Conservation (phyloP, 305 asterid genomes). For the Fraxinus velutina region DNA sequence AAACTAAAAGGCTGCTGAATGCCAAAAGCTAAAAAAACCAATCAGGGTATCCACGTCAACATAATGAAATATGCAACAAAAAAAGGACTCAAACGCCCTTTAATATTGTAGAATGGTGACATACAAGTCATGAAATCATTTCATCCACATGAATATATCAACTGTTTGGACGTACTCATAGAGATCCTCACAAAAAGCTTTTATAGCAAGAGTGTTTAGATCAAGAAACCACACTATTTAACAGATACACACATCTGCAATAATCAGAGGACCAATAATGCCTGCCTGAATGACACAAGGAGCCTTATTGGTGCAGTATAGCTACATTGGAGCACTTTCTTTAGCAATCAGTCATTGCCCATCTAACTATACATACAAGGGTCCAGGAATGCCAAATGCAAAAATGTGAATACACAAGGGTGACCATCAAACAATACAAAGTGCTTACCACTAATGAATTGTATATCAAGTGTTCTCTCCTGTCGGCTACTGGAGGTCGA, state of each 20-base stretch:
- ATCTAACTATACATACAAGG: background rate
- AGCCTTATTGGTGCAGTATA: background rate
- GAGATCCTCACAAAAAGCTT: constrained; percentile 12
- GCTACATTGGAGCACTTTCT: constrained; percentile 2
- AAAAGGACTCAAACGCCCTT: background rate
- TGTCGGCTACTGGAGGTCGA: constrained; percentile 88
- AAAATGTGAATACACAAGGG: background rate
- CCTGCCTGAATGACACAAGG: constrained; percentile 4
- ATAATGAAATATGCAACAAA: background rate
- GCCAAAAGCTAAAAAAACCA: constrained; percentile 11
- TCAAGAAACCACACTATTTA: constrained; percentile 7
- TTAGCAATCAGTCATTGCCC: constrained; percentile 11
- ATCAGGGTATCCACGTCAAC: background rate
- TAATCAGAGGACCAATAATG: constrained; percentile 15
- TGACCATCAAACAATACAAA: background rate
- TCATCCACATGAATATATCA: background rate
- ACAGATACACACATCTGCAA: constrained; percentile 10
- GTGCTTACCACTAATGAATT: constrained; percentile 87
- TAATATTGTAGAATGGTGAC: constrained; percentile 2
- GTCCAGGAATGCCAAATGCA: constrained; percentile 8
- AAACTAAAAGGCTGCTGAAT: constrained; percentile 10
- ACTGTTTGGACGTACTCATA: background rate
- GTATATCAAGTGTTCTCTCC: constrained; percentile 84
- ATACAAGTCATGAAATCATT: background rate
- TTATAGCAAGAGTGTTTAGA: background rate